These are phyloP conservation scores for Aspergillus diversus DNA, from an alignment of 495 filamentous ascomycete genomes.

Conservation along the genomic window DNA sequence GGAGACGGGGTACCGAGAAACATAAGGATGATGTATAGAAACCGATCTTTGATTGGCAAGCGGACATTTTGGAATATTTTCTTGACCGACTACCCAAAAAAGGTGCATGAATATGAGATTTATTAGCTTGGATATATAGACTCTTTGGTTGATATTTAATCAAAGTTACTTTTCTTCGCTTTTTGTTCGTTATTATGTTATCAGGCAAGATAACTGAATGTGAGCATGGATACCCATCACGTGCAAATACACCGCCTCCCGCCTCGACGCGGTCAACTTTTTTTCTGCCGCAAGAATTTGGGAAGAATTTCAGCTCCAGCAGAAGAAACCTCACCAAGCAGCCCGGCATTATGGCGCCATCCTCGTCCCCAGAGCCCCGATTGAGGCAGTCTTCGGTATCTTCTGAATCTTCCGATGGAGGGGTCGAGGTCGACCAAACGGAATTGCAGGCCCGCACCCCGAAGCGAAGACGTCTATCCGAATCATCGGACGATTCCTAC, in stretches of 20 bases:
- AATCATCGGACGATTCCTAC: slow-evolving; percentile 44
- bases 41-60: slow-evolving; percentile 4
- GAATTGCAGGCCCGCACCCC: slow-evolving; percentile 37
- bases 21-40: neutral
- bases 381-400: slow-evolving; percentile 30
- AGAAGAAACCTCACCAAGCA: slow-evolving; percentile 19
- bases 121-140: slow-evolving; percentile 1
- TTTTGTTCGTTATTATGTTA: too few species aligned
- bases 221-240: slow-evolving; percentile 1
- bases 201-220: too few species aligned
- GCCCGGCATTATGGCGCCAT: slow-evolving; percentile 38
- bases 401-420: slow-evolving; percentile 27
- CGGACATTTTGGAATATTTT: slow-evolving; percentile 20
- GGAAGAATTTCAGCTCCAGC: slow-evolving; percentile 26
- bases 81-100: neutral
- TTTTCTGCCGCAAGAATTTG: slow-evolving; percentile 48
- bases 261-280: slow-evolving; percentile 36
- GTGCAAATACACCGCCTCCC: slow-evolving; percentile 32
- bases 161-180: neutral
- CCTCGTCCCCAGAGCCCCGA: slow-evolving; percentile 27
- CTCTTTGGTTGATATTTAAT: neutral
- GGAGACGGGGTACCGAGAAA: slow-evolving; percentile 34
- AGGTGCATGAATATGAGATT: neutral
- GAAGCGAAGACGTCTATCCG: slow-evolving; percentile 50
- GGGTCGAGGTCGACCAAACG: slow-evolving; percentile 18